Evolutionary conservation across 169 alveolate species (phyloP).

Genomic region (Plasmodium coatneyi): DNA sequence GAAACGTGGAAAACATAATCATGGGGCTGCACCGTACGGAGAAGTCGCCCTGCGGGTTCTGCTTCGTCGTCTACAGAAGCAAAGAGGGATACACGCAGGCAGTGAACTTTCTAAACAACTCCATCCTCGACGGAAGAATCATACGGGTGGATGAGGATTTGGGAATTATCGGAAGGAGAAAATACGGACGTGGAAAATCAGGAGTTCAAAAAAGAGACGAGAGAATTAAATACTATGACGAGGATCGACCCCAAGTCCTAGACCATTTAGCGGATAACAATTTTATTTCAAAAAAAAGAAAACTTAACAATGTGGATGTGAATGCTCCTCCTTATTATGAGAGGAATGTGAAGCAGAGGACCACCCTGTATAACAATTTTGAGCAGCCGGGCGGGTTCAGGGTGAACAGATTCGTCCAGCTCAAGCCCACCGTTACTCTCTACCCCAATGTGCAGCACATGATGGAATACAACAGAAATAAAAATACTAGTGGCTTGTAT

Average conservation of each 20-base stretch:
- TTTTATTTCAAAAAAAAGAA: constrained; percentile 47
- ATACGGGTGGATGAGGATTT: constrained; percentile 85
- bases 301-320: background rate
- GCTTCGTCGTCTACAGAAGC: constrained; percentile 81
- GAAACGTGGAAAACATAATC: constrained; percentile 81
- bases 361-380: background rate
- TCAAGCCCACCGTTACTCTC: constrained; percentile 33
- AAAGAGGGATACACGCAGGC: constrained; percentile 80
- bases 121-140: constrained; percentile 84
- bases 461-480: constrained; percentile 15
- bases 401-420: background rate
- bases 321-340: constrained; percentile 15
- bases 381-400: background rate
- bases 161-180: constrained; percentile 81
- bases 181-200: constrained; percentile 83
- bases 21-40: constrained; percentile 84
- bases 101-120: constrained; percentile 80
- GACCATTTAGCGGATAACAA: constrained; percentile 21
- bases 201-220: constrained; percentile 86
- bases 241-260: constrained; percentile 53
- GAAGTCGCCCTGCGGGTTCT: constrained; percentile 85
- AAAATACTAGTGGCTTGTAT: background rate
- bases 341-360: constrained; percentile 46
- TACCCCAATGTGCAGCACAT: constrained; percentile 63
- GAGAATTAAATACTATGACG: constrained; percentile 57